These are phyloP conservation scores for Calvatia gigantea DNA, from an alignment of 768 basidiomycete genomes.

Conservation along the genomic window DNA sequence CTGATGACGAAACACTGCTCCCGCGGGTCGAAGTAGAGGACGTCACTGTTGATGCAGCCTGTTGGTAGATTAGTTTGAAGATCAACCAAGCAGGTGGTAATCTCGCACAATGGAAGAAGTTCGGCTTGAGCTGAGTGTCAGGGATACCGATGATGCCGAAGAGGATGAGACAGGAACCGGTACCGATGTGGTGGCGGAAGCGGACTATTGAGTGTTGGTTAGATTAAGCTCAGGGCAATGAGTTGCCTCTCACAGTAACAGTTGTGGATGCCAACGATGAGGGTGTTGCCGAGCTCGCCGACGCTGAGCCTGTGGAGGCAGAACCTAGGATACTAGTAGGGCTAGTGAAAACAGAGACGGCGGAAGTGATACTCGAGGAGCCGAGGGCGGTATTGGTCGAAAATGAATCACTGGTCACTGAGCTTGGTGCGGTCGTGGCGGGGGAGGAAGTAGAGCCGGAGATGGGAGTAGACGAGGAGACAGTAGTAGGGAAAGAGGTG, in stretches of 20 bases:
- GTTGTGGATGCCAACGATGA: too few relatives aligned
- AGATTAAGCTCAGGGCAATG: too few relatives aligned
- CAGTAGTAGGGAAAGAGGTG: constrained; percentile 11
- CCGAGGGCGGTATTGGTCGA: constrained; percentile 9
- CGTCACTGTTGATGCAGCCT: constrained; percentile 4
- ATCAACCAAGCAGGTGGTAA: background rate
- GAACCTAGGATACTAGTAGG: constrained; percentile 7
- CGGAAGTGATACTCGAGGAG: constrained; percentile 9
- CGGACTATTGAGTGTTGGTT: too few relatives aligned
- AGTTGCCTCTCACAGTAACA: too few relatives aligned
- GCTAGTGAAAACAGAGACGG: constrained; percentile 11
- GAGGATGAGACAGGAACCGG: too few relatives aligned
- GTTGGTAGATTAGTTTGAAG: background rate
- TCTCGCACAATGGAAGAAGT: background rate
- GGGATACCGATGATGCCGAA: background rate
- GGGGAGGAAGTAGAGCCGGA: constrained; percentile 9
- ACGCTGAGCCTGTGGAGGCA: too few relatives aligned
- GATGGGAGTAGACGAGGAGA: constrained; percentile 11
- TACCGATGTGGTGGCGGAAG: too few relatives aligned
- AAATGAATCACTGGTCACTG: constrained; percentile 13
- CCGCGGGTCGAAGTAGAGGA: constrained; percentile 8
- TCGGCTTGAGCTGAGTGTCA: background rate
- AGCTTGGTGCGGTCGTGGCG: background rate
- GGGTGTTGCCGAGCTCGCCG: too few relatives aligned
- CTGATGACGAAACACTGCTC: constrained; percentile 11